Conservation (phyloP, 768 basidiomycete genomes). For the Lentinula aciculospora region DNA sequence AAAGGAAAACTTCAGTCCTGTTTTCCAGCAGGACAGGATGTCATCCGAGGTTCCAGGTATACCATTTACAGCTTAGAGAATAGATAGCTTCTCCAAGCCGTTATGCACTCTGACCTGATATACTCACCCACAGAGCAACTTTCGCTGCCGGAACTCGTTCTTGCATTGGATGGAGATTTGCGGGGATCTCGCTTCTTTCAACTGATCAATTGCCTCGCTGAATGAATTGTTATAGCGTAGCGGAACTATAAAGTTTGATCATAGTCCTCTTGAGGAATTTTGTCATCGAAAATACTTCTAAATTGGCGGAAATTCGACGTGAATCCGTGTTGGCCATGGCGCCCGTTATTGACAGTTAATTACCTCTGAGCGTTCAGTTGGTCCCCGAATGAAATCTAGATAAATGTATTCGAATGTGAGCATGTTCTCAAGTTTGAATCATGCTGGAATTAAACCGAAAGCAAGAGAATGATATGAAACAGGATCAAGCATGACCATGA, state of each 20-base stretch:
- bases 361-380: conserved; percentile 28
- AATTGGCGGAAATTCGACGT: conserved; percentile 27
- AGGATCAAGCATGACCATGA: too few species aligned
- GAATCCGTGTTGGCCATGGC: conserved; percentile 35
- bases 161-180: conserved; percentile 24
- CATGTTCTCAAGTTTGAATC: too few species aligned
- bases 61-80: too few species aligned
- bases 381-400: background rate
- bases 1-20: too few species aligned
- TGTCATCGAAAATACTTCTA: conserved; percentile 38
- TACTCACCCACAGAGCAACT: conserved; percentile 17
- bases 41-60: too few species aligned
- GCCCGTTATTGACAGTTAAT: conserved; percentile 33
- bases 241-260: conserved; percentile 56
- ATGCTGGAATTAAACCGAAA: too few species aligned
- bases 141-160: conserved; percentile 19
- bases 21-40: too few species aligned
- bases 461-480: too few species aligned
- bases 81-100: too few species aligned
- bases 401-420: background rate
- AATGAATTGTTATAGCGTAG: conserved; percentile 19
- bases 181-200: conserved; percentile 10
- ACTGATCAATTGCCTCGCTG: background rate
- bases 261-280: conserved; percentile 49
- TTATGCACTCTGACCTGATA: too few species aligned